Conservation (phyloP, 179 eudicot species). For the Camellia oleifera region DNA sequence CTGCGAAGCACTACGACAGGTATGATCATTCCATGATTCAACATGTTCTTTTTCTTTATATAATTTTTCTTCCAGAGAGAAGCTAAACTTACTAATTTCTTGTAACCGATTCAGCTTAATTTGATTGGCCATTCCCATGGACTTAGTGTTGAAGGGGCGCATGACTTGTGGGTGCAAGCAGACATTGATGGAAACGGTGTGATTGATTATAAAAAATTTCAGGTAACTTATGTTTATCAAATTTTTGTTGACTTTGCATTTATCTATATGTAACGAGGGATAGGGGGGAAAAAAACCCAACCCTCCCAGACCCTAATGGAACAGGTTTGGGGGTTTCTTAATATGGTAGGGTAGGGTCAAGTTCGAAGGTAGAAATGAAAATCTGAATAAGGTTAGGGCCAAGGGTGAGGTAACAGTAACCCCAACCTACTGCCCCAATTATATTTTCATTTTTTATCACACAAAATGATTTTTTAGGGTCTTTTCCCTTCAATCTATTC, state of each 20-base stretch:
- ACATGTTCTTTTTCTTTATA: neutral
- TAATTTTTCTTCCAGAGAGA: neutral
- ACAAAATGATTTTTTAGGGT: too few species aligned
- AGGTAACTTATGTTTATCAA: slow-evolving; percentile 32
- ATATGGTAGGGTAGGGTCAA: too few species aligned
- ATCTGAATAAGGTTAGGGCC: too few species aligned
- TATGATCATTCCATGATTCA: slow-evolving; percentile 16
- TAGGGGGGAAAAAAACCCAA: too few species aligned
- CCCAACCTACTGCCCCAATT: too few species aligned
- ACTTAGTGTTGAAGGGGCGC: slow-evolving; percentile 62
- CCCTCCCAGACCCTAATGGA: too few species aligned
- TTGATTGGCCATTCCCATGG: slow-evolving; percentile 70
- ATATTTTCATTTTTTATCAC: too few species aligned
- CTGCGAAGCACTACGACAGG: slow-evolving; percentile 80
- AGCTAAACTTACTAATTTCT: slow-evolving; percentile 13
- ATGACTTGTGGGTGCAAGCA: slow-evolving; percentile 90
- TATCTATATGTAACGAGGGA: too few species aligned
- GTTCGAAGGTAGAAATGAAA: too few species aligned
- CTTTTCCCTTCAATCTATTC: too few species aligned
- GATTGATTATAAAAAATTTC: slow-evolving; percentile 73
- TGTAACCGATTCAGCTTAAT: slow-evolving; percentile 56
- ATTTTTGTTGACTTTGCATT: neutral
- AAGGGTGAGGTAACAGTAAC: too few species aligned
- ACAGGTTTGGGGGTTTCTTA: too few species aligned
- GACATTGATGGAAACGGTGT: slow-evolving; percentile 87